Conservation (phyloP, 108 stramenopile species). For the Poteriospumella lacustris region DNA sequence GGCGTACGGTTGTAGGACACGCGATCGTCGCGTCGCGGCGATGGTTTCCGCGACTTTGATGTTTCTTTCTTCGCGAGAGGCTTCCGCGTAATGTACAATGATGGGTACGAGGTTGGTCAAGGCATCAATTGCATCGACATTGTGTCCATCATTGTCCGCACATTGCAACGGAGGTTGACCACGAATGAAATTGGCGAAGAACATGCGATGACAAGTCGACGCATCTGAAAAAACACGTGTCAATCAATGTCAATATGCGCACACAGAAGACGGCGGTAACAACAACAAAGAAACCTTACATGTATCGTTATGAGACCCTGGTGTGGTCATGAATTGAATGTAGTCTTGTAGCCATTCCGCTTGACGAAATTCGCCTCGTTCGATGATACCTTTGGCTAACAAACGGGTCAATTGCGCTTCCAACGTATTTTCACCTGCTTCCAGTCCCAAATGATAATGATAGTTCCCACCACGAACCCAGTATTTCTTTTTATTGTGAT, state of each 20-base stretch:
- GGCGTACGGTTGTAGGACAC: background rate
- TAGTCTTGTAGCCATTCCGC: constrained; percentile 69
- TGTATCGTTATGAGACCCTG: constrained; percentile 73
- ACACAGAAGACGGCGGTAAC: background rate
- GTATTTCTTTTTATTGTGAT: constrained; percentile 68
- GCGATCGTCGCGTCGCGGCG: background rate
- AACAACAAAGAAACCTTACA: constrained; percentile 35
- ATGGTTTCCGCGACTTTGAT: background rate
- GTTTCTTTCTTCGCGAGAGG: background rate
- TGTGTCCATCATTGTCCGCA: constrained; percentile 80
- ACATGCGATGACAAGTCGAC: constrained; percentile 80
- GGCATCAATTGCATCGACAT: constrained; percentile 78
- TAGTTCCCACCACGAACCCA: constrained; percentile 65
- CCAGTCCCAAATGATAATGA: constrained; percentile 75
- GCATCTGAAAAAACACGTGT: constrained; percentile 54
- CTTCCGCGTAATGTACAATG: background rate
- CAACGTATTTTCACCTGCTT: constrained; percentile 72
- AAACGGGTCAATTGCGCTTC: constrained; percentile 66
- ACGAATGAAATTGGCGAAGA: constrained; percentile 70
- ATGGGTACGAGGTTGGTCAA: constrained; percentile 28
- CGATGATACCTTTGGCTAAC: constrained; percentile 59
- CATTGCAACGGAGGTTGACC: constrained; percentile 61
- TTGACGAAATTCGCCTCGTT: constrained; percentile 53
- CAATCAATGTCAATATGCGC: background rate
- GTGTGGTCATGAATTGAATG: constrained; percentile 71